Base-by-base conservation (phyloP, 257 asterid species). In the Voacanga thouarsii region DNA sequence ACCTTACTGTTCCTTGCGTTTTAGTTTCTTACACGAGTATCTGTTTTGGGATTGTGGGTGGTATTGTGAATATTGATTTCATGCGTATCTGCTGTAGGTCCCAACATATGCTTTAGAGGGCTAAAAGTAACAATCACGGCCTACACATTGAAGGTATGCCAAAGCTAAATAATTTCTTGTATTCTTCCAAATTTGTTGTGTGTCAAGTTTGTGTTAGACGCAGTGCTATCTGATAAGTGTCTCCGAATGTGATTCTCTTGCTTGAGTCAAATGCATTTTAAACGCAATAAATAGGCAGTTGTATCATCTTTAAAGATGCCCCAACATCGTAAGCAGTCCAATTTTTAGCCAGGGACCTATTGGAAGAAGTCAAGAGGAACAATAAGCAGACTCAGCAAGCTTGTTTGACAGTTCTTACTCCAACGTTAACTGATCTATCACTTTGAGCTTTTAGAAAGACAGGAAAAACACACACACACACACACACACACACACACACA, bases 41-140 rank as follows among this genome's bases (percentile, higher is more conserved):
- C 45, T 76, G 51, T 53, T 51, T 68, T 56, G 65, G 71, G 75
- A 33, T 53, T 59, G 74, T 68, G 68, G 24, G 70, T 75, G 74
- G 75, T 71, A 16, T 26, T 45, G 7, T 66, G 43, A 14, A 75
- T 74, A 56, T 45, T 26, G 6, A 15, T 41, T 24, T 76, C 30
- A 79, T 80, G 19, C 80, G 77, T 82, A 55, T 80, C 73, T 72
- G 71, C 76, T 86, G 82, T 84, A 93, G 97, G 91, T 87, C 64
- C 95, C 90, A 21, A 82, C 94, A 71, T 88, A 86, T 84, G 93
- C 96, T 56, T 80, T 91, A 77, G 96, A 90, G 82, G 95, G 96
- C 87, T 93, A 85, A 89, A 67, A 71, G 75, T 80, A 84, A 72
- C 59, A 73, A 83, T 75, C 77, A 71, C 69, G 60, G 75, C 72